Percentiles rank a stretch among this genome's conserved stretches.
phyloP scores from a whole-genome alignment of 805 yeast genomes.

The Metschnikowia anglica region DNA sequence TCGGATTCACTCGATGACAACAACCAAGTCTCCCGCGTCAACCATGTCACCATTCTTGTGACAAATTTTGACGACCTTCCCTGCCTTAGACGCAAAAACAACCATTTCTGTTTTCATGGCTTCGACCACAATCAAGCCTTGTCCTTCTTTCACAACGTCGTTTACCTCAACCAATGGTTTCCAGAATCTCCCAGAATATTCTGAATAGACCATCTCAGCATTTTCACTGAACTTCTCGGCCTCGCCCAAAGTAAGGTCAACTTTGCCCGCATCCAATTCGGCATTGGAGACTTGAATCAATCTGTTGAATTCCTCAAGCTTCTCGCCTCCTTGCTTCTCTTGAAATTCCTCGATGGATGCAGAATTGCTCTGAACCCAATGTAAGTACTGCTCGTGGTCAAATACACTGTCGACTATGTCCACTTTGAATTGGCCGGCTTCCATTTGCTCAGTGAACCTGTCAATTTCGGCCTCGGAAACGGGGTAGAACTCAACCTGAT shows the following conservation, averaged over 20 bases:
- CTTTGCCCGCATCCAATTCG: constrained; percentile 55
- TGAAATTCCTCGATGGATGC: constrained; percentile 71
- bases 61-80: constrained; percentile 68
- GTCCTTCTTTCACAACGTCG: constrained; percentile 68
- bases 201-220: constrained; percentile 86
- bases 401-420: constrained; percentile 76
- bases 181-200: constrained; percentile 97
- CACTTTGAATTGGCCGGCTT: constrained; percentile 76
- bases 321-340: constrained; percentile 71
- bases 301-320: constrained; percentile 79
- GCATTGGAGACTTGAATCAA: constrained; percentile 79
- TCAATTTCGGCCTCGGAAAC: constrained; percentile 85
- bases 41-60: constrained; percentile 94
- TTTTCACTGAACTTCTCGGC: constrained; percentile 67
- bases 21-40: constrained; percentile 94
- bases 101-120: constrained; percentile 99
- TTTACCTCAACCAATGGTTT: constrained; percentile 82
- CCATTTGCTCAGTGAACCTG: constrained; percentile 62
- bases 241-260: constrained; percentile 44
- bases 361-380: constrained; percentile 74
- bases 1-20: constrained; percentile 54
- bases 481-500: constrained; percentile 92
- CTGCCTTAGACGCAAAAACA: constrained; percentile 67
- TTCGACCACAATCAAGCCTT: constrained; percentile 84
- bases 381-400: constrained; percentile 73